phyloP scores from a whole-genome alignment of 441 rosid genomes.

The Populus hybrid region DNA sequence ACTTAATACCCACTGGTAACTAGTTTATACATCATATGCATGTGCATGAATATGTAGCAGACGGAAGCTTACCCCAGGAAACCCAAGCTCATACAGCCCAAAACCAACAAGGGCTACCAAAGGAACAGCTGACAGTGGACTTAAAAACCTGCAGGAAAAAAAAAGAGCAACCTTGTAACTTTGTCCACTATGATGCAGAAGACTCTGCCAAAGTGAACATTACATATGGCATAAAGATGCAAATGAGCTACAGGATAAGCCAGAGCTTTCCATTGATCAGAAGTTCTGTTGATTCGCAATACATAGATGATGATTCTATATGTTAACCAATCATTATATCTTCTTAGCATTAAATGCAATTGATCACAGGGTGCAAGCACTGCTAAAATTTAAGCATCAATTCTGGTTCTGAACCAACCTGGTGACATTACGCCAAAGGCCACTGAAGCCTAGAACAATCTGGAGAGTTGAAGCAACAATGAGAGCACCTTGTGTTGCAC shows the following conservation, averaged over 20 bases:
- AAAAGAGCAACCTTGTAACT: not conserved
- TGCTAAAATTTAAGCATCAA: constrained; percentile 6
- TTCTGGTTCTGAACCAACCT: constrained; percentile 46
- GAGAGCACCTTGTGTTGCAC: constrained; percentile 89
- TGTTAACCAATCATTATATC: not conserved
- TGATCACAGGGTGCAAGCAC: constrained; percentile 18
- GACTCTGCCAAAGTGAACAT: not conserved
- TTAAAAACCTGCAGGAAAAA: constrained; percentile 62
- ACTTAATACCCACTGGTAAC: constrained; percentile 20
- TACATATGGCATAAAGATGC: constrained; percentile 1
- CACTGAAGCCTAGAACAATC: constrained; percentile 95
- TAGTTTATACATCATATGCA: constrained; percentile 11
- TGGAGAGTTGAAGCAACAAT: constrained; percentile 94
- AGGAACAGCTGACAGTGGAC: constrained; percentile 89
- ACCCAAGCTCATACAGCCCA: constrained; percentile 90
- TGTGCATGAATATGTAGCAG: constrained; percentile 7
- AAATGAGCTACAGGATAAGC: constrained; percentile 3
- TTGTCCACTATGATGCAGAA: not conserved
- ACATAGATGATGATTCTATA: not conserved
- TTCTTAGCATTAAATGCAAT: too few relatives aligned
- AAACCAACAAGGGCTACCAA: constrained; percentile 82
- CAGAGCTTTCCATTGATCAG: not conserved
- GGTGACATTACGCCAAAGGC: constrained; percentile 91
- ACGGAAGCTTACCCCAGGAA: constrained; percentile 73
- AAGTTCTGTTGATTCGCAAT: constrained; percentile 8